Percentiles rank a stretch among this genome's conserved stretches.
Evolutionary conservation across 352 stramenopile genomes (phyloP).

Genomic region (Phytophthora vignae): DNA sequence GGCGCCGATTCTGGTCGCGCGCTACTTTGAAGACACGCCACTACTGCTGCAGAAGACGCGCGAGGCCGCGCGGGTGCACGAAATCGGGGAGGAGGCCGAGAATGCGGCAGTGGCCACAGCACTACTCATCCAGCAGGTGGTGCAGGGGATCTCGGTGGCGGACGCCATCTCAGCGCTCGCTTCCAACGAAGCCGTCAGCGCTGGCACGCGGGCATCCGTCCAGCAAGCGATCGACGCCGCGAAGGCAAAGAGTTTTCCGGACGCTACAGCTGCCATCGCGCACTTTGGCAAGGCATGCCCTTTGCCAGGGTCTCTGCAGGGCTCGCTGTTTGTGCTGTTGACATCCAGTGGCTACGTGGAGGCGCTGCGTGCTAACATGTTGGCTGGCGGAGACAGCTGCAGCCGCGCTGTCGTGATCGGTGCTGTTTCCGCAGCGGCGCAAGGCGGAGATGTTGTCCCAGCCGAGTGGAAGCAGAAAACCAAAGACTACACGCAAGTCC

Average conservation of each 20-base stretch:
- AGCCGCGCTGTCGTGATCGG: conserved; percentile 73
- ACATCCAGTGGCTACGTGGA: conserved; percentile 53
- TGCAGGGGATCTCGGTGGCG: conserved; percentile 41
- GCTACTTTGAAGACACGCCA: conserved; percentile 49
- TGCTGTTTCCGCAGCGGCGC: conserved; percentile 52
- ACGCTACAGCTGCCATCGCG: conserved; percentile 52
- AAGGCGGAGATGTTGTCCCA: conserved; percentile 41
- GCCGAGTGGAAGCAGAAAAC: conserved; percentile 64
- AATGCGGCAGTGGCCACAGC: conserved; percentile 59
- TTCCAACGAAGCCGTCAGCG: conserved; percentile 45
- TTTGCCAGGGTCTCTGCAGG: conserved; percentile 64
- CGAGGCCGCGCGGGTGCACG: conserved; percentile 62
- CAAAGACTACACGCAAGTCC: conserved; percentile 45
- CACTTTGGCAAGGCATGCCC: conserved; percentile 69
- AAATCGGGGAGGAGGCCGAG: conserved; percentile 56
- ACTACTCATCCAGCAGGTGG: conserved; percentile 61
- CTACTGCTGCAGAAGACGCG: conserved; percentile 56
- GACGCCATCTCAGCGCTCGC: conserved; percentile 50
- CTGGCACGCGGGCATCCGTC: conserved; percentile 40
- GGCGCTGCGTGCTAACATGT: conserved; percentile 62
- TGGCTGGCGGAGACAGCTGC: conserved; percentile 76
- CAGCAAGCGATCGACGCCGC: conserved; percentile 61
- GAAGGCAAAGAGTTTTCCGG: conserved; percentile 46
- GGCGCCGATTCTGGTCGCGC: conserved; percentile 59
- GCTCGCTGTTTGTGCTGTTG: conserved; percentile 67